Conservation (phyloP, 768 basidiomycete species). For the Hemileccinum impolitum region DNA sequence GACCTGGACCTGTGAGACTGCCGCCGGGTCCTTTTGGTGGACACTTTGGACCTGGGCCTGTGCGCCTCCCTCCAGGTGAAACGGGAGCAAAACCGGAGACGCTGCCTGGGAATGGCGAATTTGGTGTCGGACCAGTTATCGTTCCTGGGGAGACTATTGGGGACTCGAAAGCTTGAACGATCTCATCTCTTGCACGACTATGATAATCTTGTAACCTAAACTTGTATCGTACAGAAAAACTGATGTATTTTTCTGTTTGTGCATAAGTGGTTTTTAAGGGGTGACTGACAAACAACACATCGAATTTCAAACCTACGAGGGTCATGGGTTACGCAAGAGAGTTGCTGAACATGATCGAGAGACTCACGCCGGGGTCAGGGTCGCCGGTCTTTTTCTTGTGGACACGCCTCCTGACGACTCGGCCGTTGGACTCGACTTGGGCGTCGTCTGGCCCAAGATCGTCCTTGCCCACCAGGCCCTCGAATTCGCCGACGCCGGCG, state of each 20-base stretch:
- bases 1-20: constrained; percentile 21
- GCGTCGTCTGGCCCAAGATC: constrained; percentile 27
- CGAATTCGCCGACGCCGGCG: constrained; percentile 30
- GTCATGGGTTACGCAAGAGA: no score
- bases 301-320: constrained; percentile 17
- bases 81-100: constrained; percentile 19
- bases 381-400: background rate
- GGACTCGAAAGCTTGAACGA: constrained; percentile 5
- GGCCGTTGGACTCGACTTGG: constrained; percentile 24
- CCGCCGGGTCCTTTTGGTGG: constrained; percentile 11
- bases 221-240: background rate
- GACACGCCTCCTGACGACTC: constrained; percentile 18
- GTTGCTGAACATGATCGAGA: background rate
- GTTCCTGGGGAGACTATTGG: constrained; percentile 28
- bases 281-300: background rate
- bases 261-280: background rate
- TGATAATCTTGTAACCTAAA: constrained; percentile 2
- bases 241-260: background rate
- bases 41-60: constrained; percentile 15
- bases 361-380: constrained; percentile 15
- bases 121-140: constrained; percentile 27
- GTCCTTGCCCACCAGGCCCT: constrained; percentile 27
- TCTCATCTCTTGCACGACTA: background rate
- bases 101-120: constrained; percentile 26
- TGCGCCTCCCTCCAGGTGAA: constrained; percentile 20